Percentiles rank a stretch among this genome's conserved stretches.
Conservation (phyloP, 1,139 yeast genomes). For the Blastobotrys capitulatus region DNA sequence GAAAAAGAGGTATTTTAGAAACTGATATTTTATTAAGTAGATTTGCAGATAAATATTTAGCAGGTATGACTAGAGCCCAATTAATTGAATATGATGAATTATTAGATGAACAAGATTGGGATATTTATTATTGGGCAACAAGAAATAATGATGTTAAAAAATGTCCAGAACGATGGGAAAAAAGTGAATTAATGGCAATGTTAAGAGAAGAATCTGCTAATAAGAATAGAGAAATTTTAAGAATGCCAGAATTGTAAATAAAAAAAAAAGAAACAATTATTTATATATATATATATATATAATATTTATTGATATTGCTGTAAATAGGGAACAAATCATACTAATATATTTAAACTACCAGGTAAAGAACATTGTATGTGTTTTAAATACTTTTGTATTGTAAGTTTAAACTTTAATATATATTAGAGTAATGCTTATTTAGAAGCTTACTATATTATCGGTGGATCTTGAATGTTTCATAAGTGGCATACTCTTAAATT, state of each 20-base stretch:
- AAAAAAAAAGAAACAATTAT: neutral
- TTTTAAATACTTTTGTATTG: too few species aligned
- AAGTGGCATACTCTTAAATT: too few species aligned
- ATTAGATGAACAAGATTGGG: constrained; percentile 96
- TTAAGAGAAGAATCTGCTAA: constrained; percentile 74
- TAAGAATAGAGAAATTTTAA: constrained; percentile 62
- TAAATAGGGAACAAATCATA: too few species aligned
- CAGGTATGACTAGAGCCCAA: constrained; percentile 54
- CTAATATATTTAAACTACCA: too few species aligned
- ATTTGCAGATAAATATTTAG: constrained; percentile 73
- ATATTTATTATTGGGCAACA: constrained; percentile 96
- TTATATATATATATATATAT: neutral
- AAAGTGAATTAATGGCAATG: constrained; percentile 55
- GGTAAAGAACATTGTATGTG: too few species aligned
- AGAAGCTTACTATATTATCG: too few species aligned
- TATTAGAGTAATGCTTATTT: too few species aligned
- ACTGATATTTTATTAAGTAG: constrained; percentile 80
- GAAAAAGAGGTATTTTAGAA: constrained; percentile 94
- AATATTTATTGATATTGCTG: neutral
- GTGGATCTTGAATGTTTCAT: too few species aligned
- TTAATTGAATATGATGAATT: constrained; percentile 80
- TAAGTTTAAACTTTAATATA: too few species aligned
- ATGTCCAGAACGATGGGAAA: constrained; percentile 78
- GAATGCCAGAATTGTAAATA: constrained; percentile 67
- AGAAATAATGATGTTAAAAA: constrained; percentile 74